These are phyloP conservation scores for Cetradonia linearis DNA, from an alignment of 495 filamentous ascomycete genomes.

Conservation along the genomic window DNA sequence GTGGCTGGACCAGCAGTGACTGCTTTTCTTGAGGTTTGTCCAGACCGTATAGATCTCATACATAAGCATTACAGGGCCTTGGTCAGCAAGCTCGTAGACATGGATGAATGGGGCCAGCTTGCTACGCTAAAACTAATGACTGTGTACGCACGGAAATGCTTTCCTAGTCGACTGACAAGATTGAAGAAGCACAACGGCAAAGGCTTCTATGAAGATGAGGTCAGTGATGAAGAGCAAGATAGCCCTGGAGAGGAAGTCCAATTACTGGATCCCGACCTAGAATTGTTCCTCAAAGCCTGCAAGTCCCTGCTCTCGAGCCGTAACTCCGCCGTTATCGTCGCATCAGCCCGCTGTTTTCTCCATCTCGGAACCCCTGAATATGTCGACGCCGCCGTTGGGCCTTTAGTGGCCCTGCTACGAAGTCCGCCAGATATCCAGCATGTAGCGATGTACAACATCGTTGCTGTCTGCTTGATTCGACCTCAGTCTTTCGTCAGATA, in stretches of 20 bases:
- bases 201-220: constrained; percentile 70
- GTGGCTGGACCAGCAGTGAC: constrained; percentile 86
- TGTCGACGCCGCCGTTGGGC: constrained; percentile 61
- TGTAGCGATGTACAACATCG: constrained; percentile 85
- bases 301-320: constrained; percentile 79
- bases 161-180: constrained; percentile 56
- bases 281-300: constrained; percentile 68
- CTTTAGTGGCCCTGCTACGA: constrained; percentile 73
- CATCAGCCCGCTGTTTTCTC: constrained; percentile 74
- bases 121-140: constrained; percentile 71
- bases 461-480: constrained; percentile 65
- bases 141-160: constrained; percentile 77
- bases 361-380: constrained; percentile 71
- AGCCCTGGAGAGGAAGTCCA: constrained; percentile 46
- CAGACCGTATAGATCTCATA: constrained; percentile 72
- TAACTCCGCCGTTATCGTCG: constrained; percentile 84
- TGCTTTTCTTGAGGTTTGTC: constrained; percentile 82
- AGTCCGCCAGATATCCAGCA: constrained; percentile 77
- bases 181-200: constrained; percentile 46
- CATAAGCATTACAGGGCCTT: constrained; percentile 80
- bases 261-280: constrained; percentile 71
- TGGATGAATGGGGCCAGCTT: constrained; percentile 97
- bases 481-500: constrained; percentile 75
- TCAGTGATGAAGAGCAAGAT: constrained; percentile 37
- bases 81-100: constrained; percentile 85